Percentiles rank a stretch among this genome's conserved stretches.
Conservation (phyloP, 768 basidiomycete genomes). For the Sarcodon aspratus region DNA sequence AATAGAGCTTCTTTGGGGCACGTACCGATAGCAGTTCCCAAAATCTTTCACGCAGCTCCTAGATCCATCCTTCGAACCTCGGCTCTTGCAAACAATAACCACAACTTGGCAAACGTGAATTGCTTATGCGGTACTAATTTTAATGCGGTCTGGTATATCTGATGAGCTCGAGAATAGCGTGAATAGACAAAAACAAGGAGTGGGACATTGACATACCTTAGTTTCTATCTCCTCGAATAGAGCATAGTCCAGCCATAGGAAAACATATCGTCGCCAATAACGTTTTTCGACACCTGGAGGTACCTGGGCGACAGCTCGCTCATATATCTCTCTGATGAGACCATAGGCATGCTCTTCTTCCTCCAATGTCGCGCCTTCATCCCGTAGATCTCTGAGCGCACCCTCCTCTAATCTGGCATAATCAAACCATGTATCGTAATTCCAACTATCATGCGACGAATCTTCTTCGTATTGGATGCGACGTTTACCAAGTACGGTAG, state of each 20-base stretch:
- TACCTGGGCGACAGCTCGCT: too few relatives aligned
- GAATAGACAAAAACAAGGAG: slow-evolving; percentile 21
- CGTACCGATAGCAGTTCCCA: slow-evolving; percentile 90
- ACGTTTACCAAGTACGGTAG: slow-evolving; percentile 93
- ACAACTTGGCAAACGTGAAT: slow-evolving; percentile 96
- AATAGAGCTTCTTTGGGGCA: slow-evolving; percentile 93
- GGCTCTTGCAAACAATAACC: slow-evolving; percentile 90
- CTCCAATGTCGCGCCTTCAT: slow-evolving; percentile 62
- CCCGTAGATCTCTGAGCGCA: too few relatives aligned
- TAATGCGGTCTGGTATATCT: slow-evolving; percentile 87
- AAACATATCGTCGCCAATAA: slow-evolving; percentile 84
- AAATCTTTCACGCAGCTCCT: slow-evolving; percentile 72
- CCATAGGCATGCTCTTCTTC: slow-evolving; percentile 51
- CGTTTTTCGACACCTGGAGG: slow-evolving; percentile 92
- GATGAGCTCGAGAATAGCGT: slow-evolving; percentile 67
- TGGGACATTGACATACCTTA: slow-evolving; percentile 89
- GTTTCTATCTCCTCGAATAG: slow-evolving; percentile 96
- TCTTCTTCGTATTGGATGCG: slow-evolving; percentile 96
- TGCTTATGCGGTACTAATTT: slow-evolving; percentile 89
- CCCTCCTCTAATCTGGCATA: too few relatives aligned
- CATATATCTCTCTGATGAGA: slow-evolving; percentile 85
- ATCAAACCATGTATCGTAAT: too few relatives aligned
- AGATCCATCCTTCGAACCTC: slow-evolving; percentile 81
- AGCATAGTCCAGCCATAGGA: slow-evolving; percentile 92
- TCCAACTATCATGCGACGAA: too few relatives aligned